These are phyloP conservation scores for Avicennia marina DNA, from an alignment of 257 asterid species.

Conservation along the genomic window DNA sequence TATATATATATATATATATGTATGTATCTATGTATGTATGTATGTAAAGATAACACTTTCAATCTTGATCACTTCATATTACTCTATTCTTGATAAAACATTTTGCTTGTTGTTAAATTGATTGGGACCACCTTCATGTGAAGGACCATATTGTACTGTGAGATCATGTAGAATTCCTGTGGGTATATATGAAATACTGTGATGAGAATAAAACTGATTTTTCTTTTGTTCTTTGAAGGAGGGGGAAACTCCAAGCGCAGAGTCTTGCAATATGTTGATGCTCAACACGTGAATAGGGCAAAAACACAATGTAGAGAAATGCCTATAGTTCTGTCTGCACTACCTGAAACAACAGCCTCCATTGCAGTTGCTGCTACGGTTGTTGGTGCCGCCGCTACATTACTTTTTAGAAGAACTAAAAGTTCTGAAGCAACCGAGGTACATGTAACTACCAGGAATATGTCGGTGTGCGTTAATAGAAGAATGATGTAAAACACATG, in stretches of 20 bases:
- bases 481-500: too few species aligned
- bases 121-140: too few species aligned
- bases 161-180: too few species aligned
- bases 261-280: slow-evolving; percentile 17
- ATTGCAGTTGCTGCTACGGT: slow-evolving; percentile 56
- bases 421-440: slow-evolving; percentile 40
- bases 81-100: too few species aligned
- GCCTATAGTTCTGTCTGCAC: slow-evolving; percentile 25
- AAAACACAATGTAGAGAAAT: slow-evolving; percentile 19
- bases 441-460: background rate
- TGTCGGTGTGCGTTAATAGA: background rate
- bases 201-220: background rate
- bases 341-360: slow-evolving; percentile 59
- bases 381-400: slow-evolving; percentile 56
- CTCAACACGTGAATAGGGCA: slow-evolving; percentile 12
- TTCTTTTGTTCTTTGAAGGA: slow-evolving; percentile 17
- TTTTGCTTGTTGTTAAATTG: too few species aligned
- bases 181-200: background rate
- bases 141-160: too few species aligned
- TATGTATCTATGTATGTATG: background rate
- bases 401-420: slow-evolving; percentile 44
- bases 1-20: background rate
- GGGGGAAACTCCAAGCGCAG: slow-evolving; percentile 17
- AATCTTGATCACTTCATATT: too few species aligned
- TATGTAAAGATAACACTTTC: background rate